Evolutionary conservation across 1,284 basidiomycete species (phyloP), one percentile per base, ranked within the genome.

Genomic region (Chalciporus piperatoides): DNA sequence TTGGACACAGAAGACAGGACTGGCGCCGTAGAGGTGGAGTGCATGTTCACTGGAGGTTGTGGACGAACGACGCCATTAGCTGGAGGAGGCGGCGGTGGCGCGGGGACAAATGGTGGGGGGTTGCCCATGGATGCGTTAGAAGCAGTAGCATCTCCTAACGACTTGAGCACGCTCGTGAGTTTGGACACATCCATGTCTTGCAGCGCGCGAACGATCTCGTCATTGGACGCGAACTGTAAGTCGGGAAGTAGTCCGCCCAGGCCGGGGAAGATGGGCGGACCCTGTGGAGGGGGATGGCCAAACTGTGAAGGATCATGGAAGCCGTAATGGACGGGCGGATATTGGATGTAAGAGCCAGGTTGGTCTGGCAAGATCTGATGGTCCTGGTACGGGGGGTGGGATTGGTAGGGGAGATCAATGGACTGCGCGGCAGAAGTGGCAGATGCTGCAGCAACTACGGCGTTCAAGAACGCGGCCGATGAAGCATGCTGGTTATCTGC

Each of bases 161-260:
- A 76, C 62, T 79, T 82, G 47, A 89, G 69, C 14, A 81, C 81
- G 41, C 73, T 76, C 0, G 83, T 78, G 49, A 90, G 77, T 65
- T 83, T 86, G 43, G 80, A 73, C 44, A 88, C 71, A 56, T 90
- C 87, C 54, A 89, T 71, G 47, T 82, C 78, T 60, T 89, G 85
- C 43, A 90, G 63, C 14, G 79, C 80, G 36, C 81, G 82, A 39
- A 89, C 67, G 38, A 90, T 76, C 46, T 88, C 84, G 49, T 90
- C 87, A 59, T 80, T 84, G n/a, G 83, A 82, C 7, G 73, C 72
- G 51, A 78, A 77, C 17, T 73, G 66, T 17, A 82, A 68, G 42
- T 83, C 79, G 32, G 74, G 64, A 43, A 74, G 62, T 9, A 71
- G 54, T 45, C 62, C 49, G 54, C 54, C 48, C 53, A 68, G 61